Conservation (phyloP, 768 basidiomycete species). For the Imleria badia region DNA sequence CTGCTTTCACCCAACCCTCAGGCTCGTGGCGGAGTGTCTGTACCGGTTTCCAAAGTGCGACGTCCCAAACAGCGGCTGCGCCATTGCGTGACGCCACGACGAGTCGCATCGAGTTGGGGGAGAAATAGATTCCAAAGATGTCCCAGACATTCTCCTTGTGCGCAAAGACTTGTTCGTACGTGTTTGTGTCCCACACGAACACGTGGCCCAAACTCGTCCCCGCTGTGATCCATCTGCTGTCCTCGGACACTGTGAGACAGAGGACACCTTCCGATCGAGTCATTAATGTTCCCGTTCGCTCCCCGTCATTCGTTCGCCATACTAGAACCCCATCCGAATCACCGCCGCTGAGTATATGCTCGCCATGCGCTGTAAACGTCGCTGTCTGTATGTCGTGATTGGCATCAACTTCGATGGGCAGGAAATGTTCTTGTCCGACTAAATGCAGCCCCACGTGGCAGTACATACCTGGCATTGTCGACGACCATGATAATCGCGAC, state of each 20-base stretch:
- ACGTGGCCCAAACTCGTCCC: not conserved
- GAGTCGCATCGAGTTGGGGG: not conserved
- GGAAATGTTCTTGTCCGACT: not conserved
- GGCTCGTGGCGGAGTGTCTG: not conserved
- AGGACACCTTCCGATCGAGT: not conserved
- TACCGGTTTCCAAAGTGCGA: not conserved
- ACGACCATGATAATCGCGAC: not conserved
- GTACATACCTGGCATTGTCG: not conserved
- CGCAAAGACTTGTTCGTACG: not conserved
- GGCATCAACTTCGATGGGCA: not conserved
- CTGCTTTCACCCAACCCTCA: not conserved
- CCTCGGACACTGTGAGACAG: not conserved
- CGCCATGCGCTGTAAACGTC: not conserved
- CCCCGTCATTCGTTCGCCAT: not conserved
- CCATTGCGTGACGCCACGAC: not conserved
- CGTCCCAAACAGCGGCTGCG: not conserved
- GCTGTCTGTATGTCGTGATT: not conserved
- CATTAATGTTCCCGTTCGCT: too few relatives aligned
- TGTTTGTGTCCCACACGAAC: not conserved
- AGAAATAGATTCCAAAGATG: constrained; percentile 3
- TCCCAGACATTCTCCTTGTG: not conserved
- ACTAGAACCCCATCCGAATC: not conserved
- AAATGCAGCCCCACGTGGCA: not conserved
- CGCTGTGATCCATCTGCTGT: not conserved
- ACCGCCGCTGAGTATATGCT: not conserved